Evolutionary conservation across 495 filamentous ascomycete genomes (phyloP), one percentile per base, ranked within the genome.

Genomic region (Trichoderma orchidacearum): DNA sequence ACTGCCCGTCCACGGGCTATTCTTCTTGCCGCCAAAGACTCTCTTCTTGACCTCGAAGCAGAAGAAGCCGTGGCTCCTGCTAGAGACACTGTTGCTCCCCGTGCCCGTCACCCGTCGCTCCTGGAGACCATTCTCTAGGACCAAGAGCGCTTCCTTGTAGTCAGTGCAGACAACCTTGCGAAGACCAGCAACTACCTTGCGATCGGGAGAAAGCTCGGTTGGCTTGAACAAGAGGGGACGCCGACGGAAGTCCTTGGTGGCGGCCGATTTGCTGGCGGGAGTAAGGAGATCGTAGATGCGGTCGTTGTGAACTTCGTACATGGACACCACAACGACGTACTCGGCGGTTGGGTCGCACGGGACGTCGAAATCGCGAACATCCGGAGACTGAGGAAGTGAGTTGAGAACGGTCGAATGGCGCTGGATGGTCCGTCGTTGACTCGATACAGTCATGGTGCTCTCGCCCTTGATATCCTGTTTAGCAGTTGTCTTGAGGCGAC

Each of bases 251-350:
- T 90, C 85, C 67, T 91, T 91, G 38, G 71, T 78, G 6, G 70
- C 68, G 17, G 69, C 70, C 11, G 66, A 68, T 56, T 70, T 73
- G 52, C 68, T 63, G 11, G 77, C 70, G 1, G 78, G 75, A 1
- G 86, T 84, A 1, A 98, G 71, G 3, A 98, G 82, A 64, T 98
- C 93, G 63, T 93, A 98, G 54, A 98, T 96, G 12, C 92, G 84
- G 68, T 98, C 93, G 68, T 97, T 97, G 73, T 98, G 96, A 17
- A 98, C 93, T 70, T 98, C 94, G 70, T 96, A 98, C 93, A 97
- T 98, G 17, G 89, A 95, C 1, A 97, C 77, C 7, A 98, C 66
- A 57, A 98, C 82, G 4, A 90, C 85, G 63, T 96, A 96, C 59
- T 96, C 90, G 56, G 87, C 79, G 23, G 80, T 80, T 0, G 77